These are phyloP conservation scores for Podospora appendiculata DNA, from an alignment of 495 filamentous ascomycete genomes.

Conservation along the genomic window DNA sequence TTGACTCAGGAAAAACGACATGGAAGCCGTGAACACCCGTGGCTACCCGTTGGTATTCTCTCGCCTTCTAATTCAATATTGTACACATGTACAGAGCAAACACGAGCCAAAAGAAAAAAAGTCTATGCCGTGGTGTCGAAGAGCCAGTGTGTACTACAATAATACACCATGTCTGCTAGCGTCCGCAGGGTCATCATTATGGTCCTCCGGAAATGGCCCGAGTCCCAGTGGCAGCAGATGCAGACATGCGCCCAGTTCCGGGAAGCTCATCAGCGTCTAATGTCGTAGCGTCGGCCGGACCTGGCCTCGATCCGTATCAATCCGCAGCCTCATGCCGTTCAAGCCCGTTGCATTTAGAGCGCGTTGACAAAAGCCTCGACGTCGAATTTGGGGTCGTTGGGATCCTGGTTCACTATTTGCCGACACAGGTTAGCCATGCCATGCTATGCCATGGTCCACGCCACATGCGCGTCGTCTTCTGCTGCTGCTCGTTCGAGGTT, in stretches of 20 bases:
- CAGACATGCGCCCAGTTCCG: neutral
- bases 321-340: neutral
- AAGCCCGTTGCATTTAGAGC: slow-evolving; percentile 23
- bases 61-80: slow-evolving; percentile 19
- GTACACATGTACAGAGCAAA: slow-evolving; percentile 37
- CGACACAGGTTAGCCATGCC: slow-evolving; percentile 8
- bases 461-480: neutral
- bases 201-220: neutral
- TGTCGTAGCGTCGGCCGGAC: neutral
- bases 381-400: slow-evolving; percentile 79
- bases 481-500: too few relatives aligned
- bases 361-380: slow-evolving; percentile 73
- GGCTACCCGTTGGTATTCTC: neutral
- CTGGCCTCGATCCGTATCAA: neutral
- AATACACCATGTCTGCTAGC: slow-evolving; percentile 26
- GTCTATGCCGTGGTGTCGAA: slow-evolving; percentile 30
- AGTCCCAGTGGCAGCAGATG: neutral
- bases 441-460: neutral
- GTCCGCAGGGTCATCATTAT: neutral
- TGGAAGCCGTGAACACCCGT: too few relatives aligned
- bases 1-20: too few relatives aligned
- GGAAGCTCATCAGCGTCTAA: neutral
- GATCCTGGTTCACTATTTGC: slow-evolving; percentile 69
- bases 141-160: slow-evolving; percentile 19
- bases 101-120: slow-evolving; percentile 27